These are phyloP conservation scores for Tolypocladium pustulatum DNA, from an alignment of 2,329 filamentous ascomycete genomes.

Conservation along the genomic window DNA sequence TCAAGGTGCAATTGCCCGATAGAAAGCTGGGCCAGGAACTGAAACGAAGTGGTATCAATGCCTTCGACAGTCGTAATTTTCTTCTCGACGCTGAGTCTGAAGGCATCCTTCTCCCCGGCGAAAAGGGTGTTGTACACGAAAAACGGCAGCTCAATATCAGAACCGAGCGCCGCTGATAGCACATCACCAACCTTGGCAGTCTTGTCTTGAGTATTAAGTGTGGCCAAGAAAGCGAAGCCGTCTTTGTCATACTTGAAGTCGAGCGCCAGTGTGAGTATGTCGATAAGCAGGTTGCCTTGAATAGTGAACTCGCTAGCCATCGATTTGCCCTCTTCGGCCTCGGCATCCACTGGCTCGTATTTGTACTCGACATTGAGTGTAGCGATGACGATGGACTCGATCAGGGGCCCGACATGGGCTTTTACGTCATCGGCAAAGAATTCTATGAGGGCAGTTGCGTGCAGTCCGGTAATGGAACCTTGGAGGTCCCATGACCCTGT, in stretches of 20 bases:
- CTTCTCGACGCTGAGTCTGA: slow-evolving; percentile 2
- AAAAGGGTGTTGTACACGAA: slow-evolving; percentile 5
- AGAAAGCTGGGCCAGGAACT: slow-evolving; percentile 6
- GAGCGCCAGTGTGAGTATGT: slow-evolving; percentile 4
- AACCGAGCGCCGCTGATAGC: slow-evolving; percentile 2
- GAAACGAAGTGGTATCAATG: slow-evolving; percentile 3
- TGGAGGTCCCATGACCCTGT: slow-evolving; percentile 1
- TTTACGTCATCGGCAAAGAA: slow-evolving; percentile 6
- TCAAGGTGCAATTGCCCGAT: slow-evolving; percentile 3
- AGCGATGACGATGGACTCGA: slow-evolving; percentile 6
- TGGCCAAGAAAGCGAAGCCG: slow-evolving; percentile 2
- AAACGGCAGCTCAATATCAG: slow-evolving; percentile 4
- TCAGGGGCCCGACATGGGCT: slow-evolving; percentile 3
- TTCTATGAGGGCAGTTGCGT: slow-evolving; percentile 2
- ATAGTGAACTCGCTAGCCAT: slow-evolving; percentile 6
- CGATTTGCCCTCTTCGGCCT: not conserved
- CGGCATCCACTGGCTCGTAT: not conserved
- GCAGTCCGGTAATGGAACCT: slow-evolving; percentile 1
- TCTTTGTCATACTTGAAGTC: slow-evolving; percentile 2
- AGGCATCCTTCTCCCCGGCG: not conserved
- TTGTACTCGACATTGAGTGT: slow-evolving; percentile 3
- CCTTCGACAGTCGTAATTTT: not conserved
- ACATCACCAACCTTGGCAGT: slow-evolving; percentile 5
- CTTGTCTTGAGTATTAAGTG: not conserved
- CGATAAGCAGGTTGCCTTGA: slow-evolving; percentile 7